Percentiles rank a stretch among this genome's conserved stretches.
Conservation (phyloP, 441 rosid species). For the Euphorbia schlechtendalii region DNA sequence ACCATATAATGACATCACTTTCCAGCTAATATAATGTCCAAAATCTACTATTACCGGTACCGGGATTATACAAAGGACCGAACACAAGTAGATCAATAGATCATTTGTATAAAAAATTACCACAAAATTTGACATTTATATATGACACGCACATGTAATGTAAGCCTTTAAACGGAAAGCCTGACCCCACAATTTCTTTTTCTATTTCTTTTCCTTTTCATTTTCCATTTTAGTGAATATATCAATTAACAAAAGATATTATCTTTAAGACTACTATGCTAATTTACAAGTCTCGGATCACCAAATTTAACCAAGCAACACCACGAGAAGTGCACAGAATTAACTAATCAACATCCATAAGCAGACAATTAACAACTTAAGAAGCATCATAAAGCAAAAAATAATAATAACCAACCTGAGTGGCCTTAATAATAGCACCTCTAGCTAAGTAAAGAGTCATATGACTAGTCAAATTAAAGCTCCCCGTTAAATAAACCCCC, state of each 20-base stretch:
- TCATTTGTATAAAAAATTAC: constrained; percentile 19
- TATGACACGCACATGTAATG: constrained; percentile 33
- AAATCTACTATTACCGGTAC: too few species aligned
- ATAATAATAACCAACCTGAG: constrained; percentile 56
- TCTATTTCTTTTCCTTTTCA: background rate
- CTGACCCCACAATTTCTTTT: constrained; percentile 21
- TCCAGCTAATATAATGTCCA: constrained; percentile 31
- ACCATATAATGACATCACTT: constrained; percentile 12
- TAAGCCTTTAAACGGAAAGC: background rate
- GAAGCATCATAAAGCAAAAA: background rate
- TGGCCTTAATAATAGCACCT: constrained; percentile 80
- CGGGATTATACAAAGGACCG: too few species aligned
- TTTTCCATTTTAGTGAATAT: constrained; percentile 11
- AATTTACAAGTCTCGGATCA: too few species aligned
- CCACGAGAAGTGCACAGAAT: background rate
- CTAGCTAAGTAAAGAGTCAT: constrained; percentile 90
- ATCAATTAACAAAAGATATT: background rate
- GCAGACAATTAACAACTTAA: background rate
- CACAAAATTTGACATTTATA: constrained; percentile 5
- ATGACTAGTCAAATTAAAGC: constrained; percentile 84
- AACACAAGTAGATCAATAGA: too few species aligned
- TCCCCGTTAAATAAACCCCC: constrained; percentile 75
- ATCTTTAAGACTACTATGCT: background rate
- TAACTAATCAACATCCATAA: background rate
- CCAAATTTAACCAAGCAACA: background rate